Evolutionary conservation across 306 rosid species (phyloP).

Genomic region (Fragaria vesca): DNA sequence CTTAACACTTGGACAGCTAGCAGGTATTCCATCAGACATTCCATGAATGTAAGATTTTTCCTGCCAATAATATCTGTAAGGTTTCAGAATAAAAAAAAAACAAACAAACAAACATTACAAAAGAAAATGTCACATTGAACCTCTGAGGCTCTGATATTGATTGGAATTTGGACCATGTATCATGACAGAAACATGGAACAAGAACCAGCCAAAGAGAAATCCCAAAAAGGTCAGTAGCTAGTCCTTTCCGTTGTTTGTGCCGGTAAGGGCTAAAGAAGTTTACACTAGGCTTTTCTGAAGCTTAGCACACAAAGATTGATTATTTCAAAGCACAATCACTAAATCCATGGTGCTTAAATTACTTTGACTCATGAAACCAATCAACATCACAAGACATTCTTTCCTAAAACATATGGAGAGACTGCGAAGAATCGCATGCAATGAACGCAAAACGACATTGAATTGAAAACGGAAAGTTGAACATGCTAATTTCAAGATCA

Average conservation of each 20-base stretch:
- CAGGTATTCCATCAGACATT: conserved; percentile 41
- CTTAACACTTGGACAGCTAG: conserved; percentile 38
- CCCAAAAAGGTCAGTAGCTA: neutral
- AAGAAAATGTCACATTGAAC: neutral
- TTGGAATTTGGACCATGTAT: neutral
- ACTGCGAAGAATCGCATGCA: neutral
- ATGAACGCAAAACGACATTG: neutral
- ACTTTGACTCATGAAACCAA: neutral
- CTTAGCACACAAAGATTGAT: neutral
- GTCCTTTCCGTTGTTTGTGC: neutral
- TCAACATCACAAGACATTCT: neutral
- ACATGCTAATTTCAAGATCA: conserved; percentile 1
- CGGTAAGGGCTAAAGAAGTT: neutral
- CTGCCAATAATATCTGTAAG: conserved; percentile 35
- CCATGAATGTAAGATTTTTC: conserved; percentile 35
- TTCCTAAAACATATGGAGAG: neutral
- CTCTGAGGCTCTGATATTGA: neutral
- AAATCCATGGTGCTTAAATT: neutral
- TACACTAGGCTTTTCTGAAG: neutral
- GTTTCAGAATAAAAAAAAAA: neutral
- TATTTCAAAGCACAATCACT: neutral
- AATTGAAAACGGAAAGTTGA: neutral
- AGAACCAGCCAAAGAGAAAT: neutral
- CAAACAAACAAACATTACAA: neutral
- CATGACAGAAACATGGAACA: neutral